These are phyloP conservation scores for Brassica cretica DNA, from an alignment of 345 rosid genomes.

Conservation along the genomic window DNA sequence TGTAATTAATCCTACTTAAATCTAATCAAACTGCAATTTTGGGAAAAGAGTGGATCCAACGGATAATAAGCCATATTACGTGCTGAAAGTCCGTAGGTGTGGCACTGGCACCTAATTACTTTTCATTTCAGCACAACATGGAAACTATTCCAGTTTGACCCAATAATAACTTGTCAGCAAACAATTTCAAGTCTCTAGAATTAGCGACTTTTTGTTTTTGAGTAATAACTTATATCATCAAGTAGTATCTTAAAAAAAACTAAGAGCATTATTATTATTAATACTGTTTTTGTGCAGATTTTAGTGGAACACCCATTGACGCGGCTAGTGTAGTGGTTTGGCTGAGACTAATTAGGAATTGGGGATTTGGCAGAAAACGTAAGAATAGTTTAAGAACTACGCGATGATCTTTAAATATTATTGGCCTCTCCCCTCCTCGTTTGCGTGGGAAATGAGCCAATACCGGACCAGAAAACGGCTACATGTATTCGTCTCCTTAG, in stretches of 20 bases:
- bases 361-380: not conserved
- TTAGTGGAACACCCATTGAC: not conserved
- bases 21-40: not conserved
- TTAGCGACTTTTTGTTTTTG: not conserved
- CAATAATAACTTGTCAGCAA: not conserved
- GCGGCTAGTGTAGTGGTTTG: not conserved
- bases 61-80: not conserved
- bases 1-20: conserved; percentile 1
- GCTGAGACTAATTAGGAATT: not conserved
- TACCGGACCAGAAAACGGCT: not conserved
- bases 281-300: not conserved
- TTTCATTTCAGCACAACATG: not conserved
- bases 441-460: not conserved
- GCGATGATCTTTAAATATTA: not conserved
- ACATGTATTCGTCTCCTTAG: not conserved
- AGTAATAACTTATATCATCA: not conserved
- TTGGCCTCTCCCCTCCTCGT: not conserved
- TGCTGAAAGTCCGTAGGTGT: not conserved
- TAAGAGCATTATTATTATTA: not conserved
- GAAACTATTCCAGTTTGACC: not conserved
- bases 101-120: not conserved
- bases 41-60: not conserved
- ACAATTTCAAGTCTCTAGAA: not conserved
- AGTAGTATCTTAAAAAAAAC: not conserved
- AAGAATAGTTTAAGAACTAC: not conserved